These are phyloP conservation scores for Flaveria ramosissima DNA, from an alignment of 129 eudicot genomes.

Conservation along the genomic window DNA sequence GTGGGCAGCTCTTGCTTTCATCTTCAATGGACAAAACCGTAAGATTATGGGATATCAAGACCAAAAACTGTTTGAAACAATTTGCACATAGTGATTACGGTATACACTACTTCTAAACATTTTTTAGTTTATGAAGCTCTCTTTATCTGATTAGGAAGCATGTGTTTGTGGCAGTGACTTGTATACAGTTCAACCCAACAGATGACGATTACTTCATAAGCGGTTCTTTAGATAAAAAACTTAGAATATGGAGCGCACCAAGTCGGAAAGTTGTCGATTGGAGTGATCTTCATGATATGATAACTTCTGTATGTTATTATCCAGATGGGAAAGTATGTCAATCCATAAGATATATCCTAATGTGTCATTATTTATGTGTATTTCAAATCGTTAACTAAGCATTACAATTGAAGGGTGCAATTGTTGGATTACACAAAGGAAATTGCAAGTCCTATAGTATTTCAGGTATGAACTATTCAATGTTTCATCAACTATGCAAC, in stretches of 20 bases:
- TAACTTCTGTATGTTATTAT: slow-evolving; percentile 77
- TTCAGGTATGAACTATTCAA: slow-evolving; percentile 45
- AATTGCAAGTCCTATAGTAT: slow-evolving; percentile 57
- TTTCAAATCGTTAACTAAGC: neutral
- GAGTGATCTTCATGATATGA: slow-evolving; percentile 92
- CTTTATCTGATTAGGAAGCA: slow-evolving; percentile 14
- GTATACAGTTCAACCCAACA: slow-evolving; percentile 91
- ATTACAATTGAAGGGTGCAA: slow-evolving; percentile 58
- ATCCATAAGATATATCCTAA: neutral
- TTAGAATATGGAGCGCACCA: slow-evolving; percentile 78
- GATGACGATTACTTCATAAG: slow-evolving; percentile 82
- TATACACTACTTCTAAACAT: slow-evolving; percentile 20
- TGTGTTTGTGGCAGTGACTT: slow-evolving; percentile 69
- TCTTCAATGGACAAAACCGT: slow-evolving; percentile 98
- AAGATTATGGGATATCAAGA: slow-evolving; percentile 78
- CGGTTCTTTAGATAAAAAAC: slow-evolving; percentile 80
- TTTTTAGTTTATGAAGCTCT: neutral
- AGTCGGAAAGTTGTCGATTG: slow-evolving; percentile 76
- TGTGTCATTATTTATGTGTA: neutral
- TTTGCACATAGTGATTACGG: slow-evolving; percentile 90
- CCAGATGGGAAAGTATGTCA: slow-evolving; percentile 84
- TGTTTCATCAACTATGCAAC: neutral
- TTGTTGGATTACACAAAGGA: slow-evolving; percentile 81
- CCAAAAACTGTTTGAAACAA: slow-evolving; percentile 53
- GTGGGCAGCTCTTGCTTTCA: slow-evolving; percentile 64